phyloP scores from a whole-genome alignment of 164 flowering plant genomes.

The Stephania yunnanensis region DNA sequence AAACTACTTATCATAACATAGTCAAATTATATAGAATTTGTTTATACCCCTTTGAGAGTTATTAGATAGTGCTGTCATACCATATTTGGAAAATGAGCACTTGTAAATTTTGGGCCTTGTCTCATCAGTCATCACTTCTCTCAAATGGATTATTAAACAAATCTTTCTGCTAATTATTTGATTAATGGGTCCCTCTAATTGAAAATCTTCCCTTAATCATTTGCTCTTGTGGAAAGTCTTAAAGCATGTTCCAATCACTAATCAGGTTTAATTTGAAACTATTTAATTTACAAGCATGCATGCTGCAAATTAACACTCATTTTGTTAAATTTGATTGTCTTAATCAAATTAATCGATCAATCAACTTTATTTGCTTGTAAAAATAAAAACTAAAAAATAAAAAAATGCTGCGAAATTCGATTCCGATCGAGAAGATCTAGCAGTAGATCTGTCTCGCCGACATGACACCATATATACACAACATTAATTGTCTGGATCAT shows the following conservation, averaged over 20 bases:
- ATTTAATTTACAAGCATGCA: too few species aligned
- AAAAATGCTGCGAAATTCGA: neutral
- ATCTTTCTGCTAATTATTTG: neutral
- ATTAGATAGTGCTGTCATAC: neutral
- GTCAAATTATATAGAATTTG: neutral
- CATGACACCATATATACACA: neutral
- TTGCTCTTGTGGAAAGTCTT: neutral
- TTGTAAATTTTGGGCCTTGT: neutral
- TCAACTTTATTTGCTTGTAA: conserved; percentile 2
- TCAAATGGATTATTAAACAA: neutral
- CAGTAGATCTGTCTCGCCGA: conserved; percentile 3
- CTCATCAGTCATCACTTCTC: neutral
- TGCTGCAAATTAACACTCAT: neutral
- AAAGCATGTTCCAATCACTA: neutral
- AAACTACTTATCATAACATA: neutral
- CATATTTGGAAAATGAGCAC: neutral
- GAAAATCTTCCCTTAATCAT: neutral
- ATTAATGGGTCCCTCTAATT: conserved; percentile 3
- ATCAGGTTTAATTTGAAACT: neutral
- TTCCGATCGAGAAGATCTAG: conserved; percentile 2
- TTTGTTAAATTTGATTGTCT: neutral
- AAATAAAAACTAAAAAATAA: neutral
- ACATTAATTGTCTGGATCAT: too few species aligned
- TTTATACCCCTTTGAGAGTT: neutral
- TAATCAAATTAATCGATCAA: neutral